Conservation (phyloP, 2,329 filamentous ascomycete genomes). For the Zymoseptoria passerinii region DNA sequence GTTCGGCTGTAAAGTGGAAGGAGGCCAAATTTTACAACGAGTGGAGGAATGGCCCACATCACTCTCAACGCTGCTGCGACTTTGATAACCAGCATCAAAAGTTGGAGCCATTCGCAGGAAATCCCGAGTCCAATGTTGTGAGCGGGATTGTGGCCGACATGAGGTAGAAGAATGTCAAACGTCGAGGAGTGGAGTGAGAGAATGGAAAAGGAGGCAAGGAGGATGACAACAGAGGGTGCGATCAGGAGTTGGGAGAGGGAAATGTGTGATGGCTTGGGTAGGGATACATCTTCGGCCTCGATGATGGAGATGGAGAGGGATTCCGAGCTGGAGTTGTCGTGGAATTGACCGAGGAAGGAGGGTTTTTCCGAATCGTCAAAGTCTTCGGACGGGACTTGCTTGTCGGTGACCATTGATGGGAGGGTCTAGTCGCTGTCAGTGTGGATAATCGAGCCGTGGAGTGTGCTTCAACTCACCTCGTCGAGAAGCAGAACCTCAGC, state of each 20-base stretch:
- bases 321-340: conserved; percentile 26
- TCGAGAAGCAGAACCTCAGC: conserved; percentile 34
- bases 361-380: conserved; percentile 37
- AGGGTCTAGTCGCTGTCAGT: conserved; percentile 7
- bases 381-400: conserved; percentile 3
- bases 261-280: conserved; percentile 31
- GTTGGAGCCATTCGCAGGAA: conserved; percentile 37
- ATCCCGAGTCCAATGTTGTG: conserved; percentile 40
- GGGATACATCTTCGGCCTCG: conserved; percentile 21
- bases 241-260: conserved; percentile 39
- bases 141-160: conserved; percentile 39
- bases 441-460: neutral
- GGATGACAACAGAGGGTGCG: conserved; percentile 38
- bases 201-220: conserved; percentile 44
- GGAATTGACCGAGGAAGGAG: conserved; percentile 35
- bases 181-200: conserved; percentile 50
- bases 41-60: conserved; percentile 30
- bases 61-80: conserved; percentile 35
- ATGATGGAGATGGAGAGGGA: conserved; percentile 30
- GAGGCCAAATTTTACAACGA: conserved; percentile 34
- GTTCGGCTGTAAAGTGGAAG: conserved; percentile 37
- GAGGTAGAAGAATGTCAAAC: conserved; percentile 42
- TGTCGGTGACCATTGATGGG: conserved; percentile 1
- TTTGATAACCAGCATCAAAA: conserved; percentile 36
- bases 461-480: conserved; percentile 13